These are phyloP conservation scores for Candida quercuum DNA, from an alignment of 805 yeast species.

Conservation along the genomic window DNA sequence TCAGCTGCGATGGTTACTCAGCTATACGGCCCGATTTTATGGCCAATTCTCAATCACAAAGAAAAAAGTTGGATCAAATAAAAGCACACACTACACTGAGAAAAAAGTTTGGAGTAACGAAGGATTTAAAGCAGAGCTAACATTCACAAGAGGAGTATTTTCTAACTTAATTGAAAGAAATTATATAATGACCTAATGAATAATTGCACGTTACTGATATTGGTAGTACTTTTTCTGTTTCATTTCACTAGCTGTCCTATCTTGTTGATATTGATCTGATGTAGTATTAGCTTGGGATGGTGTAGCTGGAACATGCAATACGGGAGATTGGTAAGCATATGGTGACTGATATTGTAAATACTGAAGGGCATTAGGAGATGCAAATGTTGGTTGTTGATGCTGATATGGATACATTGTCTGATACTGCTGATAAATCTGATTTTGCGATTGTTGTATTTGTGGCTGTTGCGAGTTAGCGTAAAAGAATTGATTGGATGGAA, in stretches of 20 bases:
- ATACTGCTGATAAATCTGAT: neutral
- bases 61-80: constrained; percentile 44
- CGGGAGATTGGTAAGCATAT: no score
- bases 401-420: neutral
- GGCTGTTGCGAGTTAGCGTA: constrained; percentile 1
- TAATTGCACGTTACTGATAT: neutral
- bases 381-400: neutral
- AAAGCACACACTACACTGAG: constrained; percentile 39
- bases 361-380: neutral
- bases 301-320: constrained; percentile 9
- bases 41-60: constrained; percentile 35
- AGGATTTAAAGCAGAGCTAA: constrained; percentile 8
- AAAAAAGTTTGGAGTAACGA: constrained; percentile 31
- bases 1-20: constrained; percentile 55
- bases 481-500: neutral
- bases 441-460: neutral
- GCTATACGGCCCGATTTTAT: constrained; percentile 49
- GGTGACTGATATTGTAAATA: constrained; percentile 1
- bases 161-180: no score
- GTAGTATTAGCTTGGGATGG: constrained; percentile 6
- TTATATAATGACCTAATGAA: neutral
- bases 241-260: neutral
- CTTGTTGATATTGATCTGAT: constrained; percentile 1
- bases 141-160: no score
- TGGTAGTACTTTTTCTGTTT: neutral